Evolutionary conservation across 2,329 filamentous ascomycete species (phyloP).

Genomic region (Teratosphaeria destructans): DNA sequence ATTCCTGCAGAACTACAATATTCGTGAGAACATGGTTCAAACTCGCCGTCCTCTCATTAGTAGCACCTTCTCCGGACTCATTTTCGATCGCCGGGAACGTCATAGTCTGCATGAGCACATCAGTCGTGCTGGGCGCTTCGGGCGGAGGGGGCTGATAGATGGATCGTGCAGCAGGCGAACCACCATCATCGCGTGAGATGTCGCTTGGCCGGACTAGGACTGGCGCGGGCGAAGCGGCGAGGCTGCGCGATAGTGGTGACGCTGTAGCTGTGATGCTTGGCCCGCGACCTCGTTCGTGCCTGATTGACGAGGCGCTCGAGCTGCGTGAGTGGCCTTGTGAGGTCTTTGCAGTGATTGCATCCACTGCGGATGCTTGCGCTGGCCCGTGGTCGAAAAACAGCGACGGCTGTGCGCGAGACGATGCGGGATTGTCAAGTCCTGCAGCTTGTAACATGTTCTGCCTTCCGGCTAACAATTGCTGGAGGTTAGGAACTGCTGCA

Average conservation of each 20-base stretch:
- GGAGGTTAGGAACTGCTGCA: conserved; percentile 35
- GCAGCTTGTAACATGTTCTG: conserved; percentile 41
- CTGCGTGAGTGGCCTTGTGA: conserved; percentile 10
- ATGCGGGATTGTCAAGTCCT: conserved; percentile 26
- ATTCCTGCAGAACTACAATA: conserved; percentile 41
- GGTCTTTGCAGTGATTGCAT: conserved; percentile 3
- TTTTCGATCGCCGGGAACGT: conserved; percentile 9
- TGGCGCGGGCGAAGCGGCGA: conserved; percentile 3
- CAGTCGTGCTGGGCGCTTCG: conserved; percentile 24
- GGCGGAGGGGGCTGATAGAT: conserved; percentile 25
- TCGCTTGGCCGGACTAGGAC: conserved; percentile 2
- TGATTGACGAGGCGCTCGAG: conserved; percentile 13
- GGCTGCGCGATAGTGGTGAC: conserved; percentile 6
- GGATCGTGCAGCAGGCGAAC: conserved; percentile 3
- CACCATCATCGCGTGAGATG: neutral
- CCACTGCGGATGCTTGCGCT: conserved; percentile 4
- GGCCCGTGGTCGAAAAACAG: conserved; percentile 8
- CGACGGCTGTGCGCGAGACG: conserved; percentile 13
- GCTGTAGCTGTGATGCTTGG: conserved; percentile 6
- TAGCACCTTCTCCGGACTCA: neutral
- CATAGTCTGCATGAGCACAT: conserved; percentile 24
- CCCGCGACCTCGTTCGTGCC: conserved; percentile 5
- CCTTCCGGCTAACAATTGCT: conserved; percentile 37
- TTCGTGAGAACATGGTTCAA: conserved; percentile 42
- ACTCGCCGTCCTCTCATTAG: conserved; percentile 28